Evolutionary conservation across 2,329 filamentous ascomycete genomes (phyloP), one percentile per base, ranked within the genome.

Genomic region (Aspergillus tanneri): DNA sequence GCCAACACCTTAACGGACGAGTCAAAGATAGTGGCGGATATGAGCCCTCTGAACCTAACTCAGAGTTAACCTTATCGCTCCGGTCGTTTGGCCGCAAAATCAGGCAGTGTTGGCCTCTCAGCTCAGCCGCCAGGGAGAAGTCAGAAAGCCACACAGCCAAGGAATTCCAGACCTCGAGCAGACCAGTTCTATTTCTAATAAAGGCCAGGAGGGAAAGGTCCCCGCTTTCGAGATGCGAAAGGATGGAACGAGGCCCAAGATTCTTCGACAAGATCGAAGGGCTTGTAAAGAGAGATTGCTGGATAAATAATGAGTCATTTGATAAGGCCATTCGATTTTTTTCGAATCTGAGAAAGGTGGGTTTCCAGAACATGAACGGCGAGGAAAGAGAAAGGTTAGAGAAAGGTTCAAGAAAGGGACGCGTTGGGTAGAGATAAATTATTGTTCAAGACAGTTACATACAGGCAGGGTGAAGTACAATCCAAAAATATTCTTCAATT

Each of bases 201-300:
- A 57, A 38, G 43, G 43, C 14, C 43, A 43, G 9, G 53, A 54
- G 5, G 42, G 22, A 19, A 56, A 58, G 52, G 40, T 61, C 18
- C 56, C 60, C 3, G 62, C 58, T 21, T 64, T 57, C 47, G n/a
- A 28, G 58, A 61, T 35, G 46, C 47, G 10, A 55, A 59, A n/a
- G 56, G 55, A 1, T 61, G 55, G 57, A 60, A 62, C 41, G 54
- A 60, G 24, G 52, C 51, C 12, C 55, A 62, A 41, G 65, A 72
- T 70, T 72, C 46, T 72, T 64, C 60, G 61, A 68, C 38, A 50
- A 44, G 40, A 50, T 72, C 47, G 56, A 65, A 35, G 61, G 58
- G 3, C 53, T 71, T 55, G 64, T 72, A 36, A 47, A 59, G 44
- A 60, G 69, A 28, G 69, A 72, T 57, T 68, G 70, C 36, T 73